Base-by-base conservation (phyloP, 23 red algal species). In the Gracilariopsis chorda region DNA sequence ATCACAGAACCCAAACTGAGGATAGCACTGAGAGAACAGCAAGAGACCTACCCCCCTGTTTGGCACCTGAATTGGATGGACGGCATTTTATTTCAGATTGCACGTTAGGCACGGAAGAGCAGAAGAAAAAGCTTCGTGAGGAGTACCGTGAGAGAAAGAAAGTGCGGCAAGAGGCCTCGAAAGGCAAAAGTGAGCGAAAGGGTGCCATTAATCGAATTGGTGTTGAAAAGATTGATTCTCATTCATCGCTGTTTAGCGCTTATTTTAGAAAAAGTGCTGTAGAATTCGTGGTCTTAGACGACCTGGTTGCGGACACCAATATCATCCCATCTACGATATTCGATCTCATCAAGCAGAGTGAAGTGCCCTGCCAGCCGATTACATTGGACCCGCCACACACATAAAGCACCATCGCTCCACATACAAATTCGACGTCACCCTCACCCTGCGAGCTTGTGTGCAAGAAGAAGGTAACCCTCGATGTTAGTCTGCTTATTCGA, bases 401-500 rank as follows among this genome's bases (percentile, higher is more conserved):
- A n/a, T n/a, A n/a, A n/a, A n/a, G n/a, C n/a, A n/a, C n/a, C n/a
- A n/a, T n/a, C n/a, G n/a, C n/a, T n/a, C n/a, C n/a, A n/a, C n/a
- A n/a, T n/a, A n/a, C n/a, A n/a, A n/a, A n/a, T n/a, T n/a, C n/a
- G n/a, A n/a, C n/a, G n/a, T n/a, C n/a, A n/a, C n/a, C n/a, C n/a
- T n/a, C n/a, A n/a, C n/a, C n/a, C n/a, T n/a, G n/a, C n/a, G n/a
- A n/a, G n/a, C 36, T 55, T 10, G 9, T 3, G 7, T 87, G 82
- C 60, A 42, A 6, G 19, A 1, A 36, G 29, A 87, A 51, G 10
- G 45, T 71, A 0, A 37, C 13, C 4, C 16, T 17, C 1, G 62
- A 87, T 64, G 60, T 87, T 1, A 59, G 14, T 1, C 43, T 87
- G 12, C 82, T 35, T 19, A 87, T 87, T 4, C 41, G 82, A 28